Evolutionary conservation across 2,329 filamentous ascomycete genomes (phyloP).

Genomic region (Septoria linicola): DNA sequence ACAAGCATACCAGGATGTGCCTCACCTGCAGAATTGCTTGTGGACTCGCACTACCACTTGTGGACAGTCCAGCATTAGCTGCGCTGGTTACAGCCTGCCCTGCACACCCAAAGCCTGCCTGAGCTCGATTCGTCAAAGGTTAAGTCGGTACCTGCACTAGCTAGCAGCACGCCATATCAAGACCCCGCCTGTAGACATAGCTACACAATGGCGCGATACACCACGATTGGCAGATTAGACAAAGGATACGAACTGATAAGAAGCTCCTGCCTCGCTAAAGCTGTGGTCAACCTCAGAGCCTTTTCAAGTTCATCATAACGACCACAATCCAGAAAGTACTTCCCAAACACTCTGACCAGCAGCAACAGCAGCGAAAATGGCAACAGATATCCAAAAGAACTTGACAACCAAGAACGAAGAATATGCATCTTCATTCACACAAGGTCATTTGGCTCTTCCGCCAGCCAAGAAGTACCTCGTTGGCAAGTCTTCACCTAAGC

Average conservation of each 20-base stretch:
- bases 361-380: conserved; percentile 36
- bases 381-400: conserved; percentile 54
- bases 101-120: conserved; percentile 3
- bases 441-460: conserved; percentile 65
- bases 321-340: neutral
- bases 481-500: conserved; percentile 44
- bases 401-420: conserved; percentile 57
- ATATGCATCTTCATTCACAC: conserved; percentile 61
- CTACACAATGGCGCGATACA: conserved; percentile 11
- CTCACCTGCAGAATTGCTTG: too few relatives aligned
- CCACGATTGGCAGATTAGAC: neutral
- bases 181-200: conserved; percentile 14
- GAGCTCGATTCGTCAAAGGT: too few relatives aligned
- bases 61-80: neutral
- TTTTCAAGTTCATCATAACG: neutral
- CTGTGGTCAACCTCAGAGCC: neutral
- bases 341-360: neutral
- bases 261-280: neutral
- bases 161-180: conserved; percentile 12
- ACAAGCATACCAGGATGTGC: too few relatives aligned
- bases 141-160: too few relatives aligned
- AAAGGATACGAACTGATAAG: neutral
- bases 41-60: too few relatives aligned
- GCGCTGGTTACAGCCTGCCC: neutral
- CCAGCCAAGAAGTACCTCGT: conserved; percentile 68